Conservation (phyloP, 805 yeast genomes). For the Spathaspora boniae region DNA sequence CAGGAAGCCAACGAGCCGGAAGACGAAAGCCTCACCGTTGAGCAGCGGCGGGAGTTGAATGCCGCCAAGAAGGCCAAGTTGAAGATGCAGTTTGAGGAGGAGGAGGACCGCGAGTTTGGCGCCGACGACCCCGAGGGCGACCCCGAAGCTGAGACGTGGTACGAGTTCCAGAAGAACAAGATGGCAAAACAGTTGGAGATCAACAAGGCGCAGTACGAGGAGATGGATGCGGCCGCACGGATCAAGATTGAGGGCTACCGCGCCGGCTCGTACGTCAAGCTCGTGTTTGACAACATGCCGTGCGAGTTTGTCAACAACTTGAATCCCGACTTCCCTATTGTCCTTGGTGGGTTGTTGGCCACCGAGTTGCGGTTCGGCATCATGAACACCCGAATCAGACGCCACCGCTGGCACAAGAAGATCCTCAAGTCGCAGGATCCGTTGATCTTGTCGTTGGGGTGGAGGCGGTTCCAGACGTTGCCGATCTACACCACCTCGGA, state of each 20-base stretch:
- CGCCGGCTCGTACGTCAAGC: slow-evolving; percentile 90
- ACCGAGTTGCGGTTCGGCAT: slow-evolving; percentile 93
- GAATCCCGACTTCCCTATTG: slow-evolving; percentile 79
- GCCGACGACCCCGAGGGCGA: slow-evolving; percentile 75
- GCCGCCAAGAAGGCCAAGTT: slow-evolving; percentile 88
- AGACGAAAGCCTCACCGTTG: slow-evolving; percentile 50
- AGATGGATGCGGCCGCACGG: slow-evolving; percentile 74
- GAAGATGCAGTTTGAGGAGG: slow-evolving; percentile 85
- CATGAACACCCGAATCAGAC: slow-evolving; percentile 87
- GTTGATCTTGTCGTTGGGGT: slow-evolving; percentile 85
- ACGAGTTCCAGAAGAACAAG: slow-evolving; percentile 93
- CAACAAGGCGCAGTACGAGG: slow-evolving; percentile 74
- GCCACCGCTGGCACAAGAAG: slow-evolving; percentile 99
- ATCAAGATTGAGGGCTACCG: slow-evolving; percentile 83
- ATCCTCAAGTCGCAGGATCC: slow-evolving; percentile 95
- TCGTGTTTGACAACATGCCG: slow-evolving; percentile 80
- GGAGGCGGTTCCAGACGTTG: slow-evolving; percentile 97
- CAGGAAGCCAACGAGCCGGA: slow-evolving; percentile 41
- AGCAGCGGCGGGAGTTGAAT: slow-evolving; percentile 72
- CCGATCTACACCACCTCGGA: slow-evolving; percentile 96
- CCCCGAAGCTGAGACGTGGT: slow-evolving; percentile 90
- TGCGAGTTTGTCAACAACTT: slow-evolving; percentile 87
- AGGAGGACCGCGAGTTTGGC: slow-evolving; percentile 60
- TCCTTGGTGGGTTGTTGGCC: slow-evolving; percentile 85
- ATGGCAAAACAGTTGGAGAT: slow-evolving; percentile 95